Evolutionary conservation across 2,329 filamentous ascomycete genomes (phyloP).

Genomic region (Aspergillus sp.): DNA sequence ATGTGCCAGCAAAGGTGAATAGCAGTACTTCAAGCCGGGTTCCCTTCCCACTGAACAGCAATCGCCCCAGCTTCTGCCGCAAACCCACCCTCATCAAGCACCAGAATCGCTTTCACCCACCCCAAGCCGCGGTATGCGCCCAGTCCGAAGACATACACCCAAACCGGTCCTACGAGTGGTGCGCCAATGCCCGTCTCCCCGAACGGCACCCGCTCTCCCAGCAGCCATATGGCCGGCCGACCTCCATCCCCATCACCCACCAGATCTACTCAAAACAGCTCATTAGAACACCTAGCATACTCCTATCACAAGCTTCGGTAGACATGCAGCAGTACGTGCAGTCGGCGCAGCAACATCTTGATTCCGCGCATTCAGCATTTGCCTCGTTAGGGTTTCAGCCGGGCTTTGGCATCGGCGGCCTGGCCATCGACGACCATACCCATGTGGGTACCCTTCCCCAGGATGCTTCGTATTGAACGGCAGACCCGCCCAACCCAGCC

Average conservation of each 20-base stretch:
- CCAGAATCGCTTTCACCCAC: constrained; percentile 38
- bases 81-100: constrained; percentile 43
- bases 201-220: constrained; percentile 37
- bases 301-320: constrained; percentile 29
- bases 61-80: constrained; percentile 37
- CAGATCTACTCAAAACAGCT: constrained; percentile 37
- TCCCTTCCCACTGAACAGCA: constrained; percentile 1
- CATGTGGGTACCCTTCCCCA: constrained; percentile 34
- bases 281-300: constrained; percentile 30
- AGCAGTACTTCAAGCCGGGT: not conserved
- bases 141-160: constrained; percentile 37
- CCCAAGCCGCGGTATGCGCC: constrained; percentile 31
- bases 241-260: constrained; percentile 32
- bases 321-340: constrained; percentile 33
- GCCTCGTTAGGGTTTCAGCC: constrained; percentile 31
- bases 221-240: constrained; percentile 34
- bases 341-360: constrained; percentile 33
- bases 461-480: constrained; percentile 33
- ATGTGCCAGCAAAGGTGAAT: constrained; percentile 40
- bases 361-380: constrained; percentile 29
- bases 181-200: constrained; percentile 29
- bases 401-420: constrained; percentile 26
- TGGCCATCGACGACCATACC: constrained; percentile 28
- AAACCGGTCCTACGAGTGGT: constrained; percentile 36
- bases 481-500: constrained; percentile 34